Evolutionary conservation across 768 basidiomycete genomes (phyloP), one percentile per base, ranked within the genome.

Genomic region (Antrodiella citrinella): DNA sequence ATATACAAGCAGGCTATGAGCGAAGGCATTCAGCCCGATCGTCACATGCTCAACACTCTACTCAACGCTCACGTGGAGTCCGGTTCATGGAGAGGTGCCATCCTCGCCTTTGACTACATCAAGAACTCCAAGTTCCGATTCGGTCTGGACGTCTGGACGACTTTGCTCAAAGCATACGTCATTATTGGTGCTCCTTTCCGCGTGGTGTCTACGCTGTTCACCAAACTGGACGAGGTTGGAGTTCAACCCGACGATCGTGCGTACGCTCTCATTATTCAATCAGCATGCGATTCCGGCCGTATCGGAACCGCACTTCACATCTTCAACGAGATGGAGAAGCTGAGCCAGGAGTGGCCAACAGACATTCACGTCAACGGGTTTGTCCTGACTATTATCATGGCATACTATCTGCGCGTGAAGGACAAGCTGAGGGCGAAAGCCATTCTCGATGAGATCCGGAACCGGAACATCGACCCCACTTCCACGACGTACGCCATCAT

Each of bases 41-140:
- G 72, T 26, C 67, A 63, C 35, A 83, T 91, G 82, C 69, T 83
- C 55, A 75, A 78, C 12, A 68, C 84, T 4, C 64, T 95, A 45
- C 82, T 97, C 81, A 80, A 88, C 57, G 91, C 86, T 0, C 80
- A 93, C 59, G 84, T 90, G 45, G 81, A 88, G 59, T 75, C 81
- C 1, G 88, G 86, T 1, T 81, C 83, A 10, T 96, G 91, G 90
- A 64, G 69, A 42, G 82, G 82, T 21, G 90, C 84, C 18, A 73
- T 91, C 51, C 73, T 77, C 20, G 69, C 81, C 11, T 95, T 86
- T 59, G 78, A 84, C 55, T 80, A 77, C 55, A 67, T 90, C 42
- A 59, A 61, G 10, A 45, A 56, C 48, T 65, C 69, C 48, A 61
- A 69, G 39, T 63, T 70, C 40, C 63, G 69, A 46, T 68, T 81